Evolutionary conservation across 78 protist genomes (phyloP).

Genomic region (Dictyostelium firmibasis): DNA sequence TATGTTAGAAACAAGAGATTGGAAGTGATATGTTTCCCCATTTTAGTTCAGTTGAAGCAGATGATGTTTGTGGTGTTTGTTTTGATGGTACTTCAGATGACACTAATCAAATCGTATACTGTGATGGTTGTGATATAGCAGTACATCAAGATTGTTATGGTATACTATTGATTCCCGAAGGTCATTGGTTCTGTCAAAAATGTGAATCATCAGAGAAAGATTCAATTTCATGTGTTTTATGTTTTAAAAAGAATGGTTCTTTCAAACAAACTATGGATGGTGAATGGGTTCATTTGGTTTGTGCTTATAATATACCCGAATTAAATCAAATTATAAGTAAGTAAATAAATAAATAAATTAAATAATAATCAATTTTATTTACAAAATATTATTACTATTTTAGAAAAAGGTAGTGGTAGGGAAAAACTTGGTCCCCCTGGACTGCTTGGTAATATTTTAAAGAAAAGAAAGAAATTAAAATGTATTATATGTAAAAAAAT

Average conservation of each 20-base stretch:
- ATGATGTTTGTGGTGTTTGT: conserved; percentile 83
- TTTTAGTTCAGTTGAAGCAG: conserved; percentile 45
- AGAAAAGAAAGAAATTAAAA: conserved; percentile 49
- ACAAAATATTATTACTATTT: background rate
- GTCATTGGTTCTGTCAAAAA: conserved; percentile 83
- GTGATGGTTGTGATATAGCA: conserved; percentile 87
- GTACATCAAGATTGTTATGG: conserved; percentile 88
- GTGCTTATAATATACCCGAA: conserved; percentile 49
- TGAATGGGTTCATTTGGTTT: conserved; percentile 76
- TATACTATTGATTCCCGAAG: conserved; percentile 80
- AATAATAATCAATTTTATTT: background rate
- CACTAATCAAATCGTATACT: conserved; percentile 85
- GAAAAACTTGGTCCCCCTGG: conserved; percentile 55
- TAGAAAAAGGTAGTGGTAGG: conserved; percentile 16
- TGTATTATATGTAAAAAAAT: conserved; percentile 70
- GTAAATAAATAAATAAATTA: background rate
- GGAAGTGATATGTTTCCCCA: conserved; percentile 71
- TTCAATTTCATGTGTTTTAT: conserved; percentile 12
- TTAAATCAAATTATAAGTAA: background rate
- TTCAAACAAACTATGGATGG: conserved; percentile 65
- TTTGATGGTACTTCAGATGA: conserved; percentile 83
- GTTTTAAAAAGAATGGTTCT: conserved; percentile 50
- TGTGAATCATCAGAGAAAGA: conserved; percentile 63
- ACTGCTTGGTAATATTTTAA: conserved; percentile 16
- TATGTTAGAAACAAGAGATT: conserved; percentile 20